phyloP scores from a whole-genome alignment of 129 eudicot species.

The Solidago caesia region DNA sequence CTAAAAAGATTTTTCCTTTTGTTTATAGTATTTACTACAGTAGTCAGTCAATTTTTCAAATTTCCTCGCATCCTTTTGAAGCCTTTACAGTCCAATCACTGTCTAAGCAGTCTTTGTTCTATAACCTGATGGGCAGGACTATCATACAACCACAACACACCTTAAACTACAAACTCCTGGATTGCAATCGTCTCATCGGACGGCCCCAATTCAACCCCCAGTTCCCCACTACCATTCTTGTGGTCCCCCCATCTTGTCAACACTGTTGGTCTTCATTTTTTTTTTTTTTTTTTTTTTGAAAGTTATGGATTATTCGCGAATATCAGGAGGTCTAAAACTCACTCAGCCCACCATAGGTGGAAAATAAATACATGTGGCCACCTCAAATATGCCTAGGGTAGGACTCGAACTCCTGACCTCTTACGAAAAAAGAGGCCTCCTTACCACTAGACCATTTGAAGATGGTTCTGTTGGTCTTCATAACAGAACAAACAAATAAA shows the following conservation, averaged over 20 bases:
- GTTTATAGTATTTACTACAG: not conserved
- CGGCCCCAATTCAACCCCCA: constrained; percentile 23
- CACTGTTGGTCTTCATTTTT: no score
- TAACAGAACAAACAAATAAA: no score
- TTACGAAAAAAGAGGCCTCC: no score
- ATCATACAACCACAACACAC: constrained; percentile 15
- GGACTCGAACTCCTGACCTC: no score
- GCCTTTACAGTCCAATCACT: constrained; percentile 33
- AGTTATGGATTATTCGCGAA: no score
- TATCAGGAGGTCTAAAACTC: no score
- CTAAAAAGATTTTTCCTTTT: constrained; percentile 6
- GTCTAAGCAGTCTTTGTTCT: constrained; percentile 26
- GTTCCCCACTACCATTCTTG: not conserved
- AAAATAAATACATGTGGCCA: no score
- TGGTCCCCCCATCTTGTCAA: not conserved
- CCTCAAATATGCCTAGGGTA: no score
- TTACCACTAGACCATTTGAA: no score
- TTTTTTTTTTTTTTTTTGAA: no score
- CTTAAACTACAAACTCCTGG: not conserved
- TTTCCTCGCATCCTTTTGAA: constrained; percentile 10
- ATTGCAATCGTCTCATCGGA: constrained; percentile 14
- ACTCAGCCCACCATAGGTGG: no score
- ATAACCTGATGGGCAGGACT: constrained; percentile 26
- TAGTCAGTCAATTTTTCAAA: constrained; percentile 18
- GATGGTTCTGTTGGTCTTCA: no score